Conservation (phyloP, 2,329 filamentous ascomycete species). For the Fusarium sp. region DNA sequence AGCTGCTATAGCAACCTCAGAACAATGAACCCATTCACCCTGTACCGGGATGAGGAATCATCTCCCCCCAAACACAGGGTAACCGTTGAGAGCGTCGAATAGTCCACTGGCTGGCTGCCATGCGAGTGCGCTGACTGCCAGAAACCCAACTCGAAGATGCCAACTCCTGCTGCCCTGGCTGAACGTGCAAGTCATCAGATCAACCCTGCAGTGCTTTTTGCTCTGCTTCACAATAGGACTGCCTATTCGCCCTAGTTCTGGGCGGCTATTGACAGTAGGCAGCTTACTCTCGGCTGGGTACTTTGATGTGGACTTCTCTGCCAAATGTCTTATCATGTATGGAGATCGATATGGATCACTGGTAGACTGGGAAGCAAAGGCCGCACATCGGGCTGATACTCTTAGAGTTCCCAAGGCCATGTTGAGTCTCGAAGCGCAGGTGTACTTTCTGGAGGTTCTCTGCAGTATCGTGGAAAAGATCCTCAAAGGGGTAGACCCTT, state of each 20-base stretch:
- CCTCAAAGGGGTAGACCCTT: background rate
- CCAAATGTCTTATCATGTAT: background rate
- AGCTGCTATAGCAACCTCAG: background rate
- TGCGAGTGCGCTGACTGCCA: background rate
- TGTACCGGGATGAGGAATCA: too few relatives aligned
- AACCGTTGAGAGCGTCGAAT: too few relatives aligned
- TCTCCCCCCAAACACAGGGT: too few relatives aligned
- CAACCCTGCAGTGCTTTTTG: fast-evolving
- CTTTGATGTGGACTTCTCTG: background rate
- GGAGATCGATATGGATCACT: fast-evolving
- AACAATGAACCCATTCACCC: too few relatives aligned
- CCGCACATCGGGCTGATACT: fast-evolving
- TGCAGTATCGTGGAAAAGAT: background rate
- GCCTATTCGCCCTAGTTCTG: background rate
- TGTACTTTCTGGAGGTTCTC: fast-evolving
- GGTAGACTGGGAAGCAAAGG: background rate
- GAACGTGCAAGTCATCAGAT: fast-evolving
- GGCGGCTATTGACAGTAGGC: fast-evolving
- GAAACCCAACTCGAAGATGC: fast-evolving
- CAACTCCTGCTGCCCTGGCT: background rate
- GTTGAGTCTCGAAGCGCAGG: fast-evolving
- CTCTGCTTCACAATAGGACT: fast-evolving
- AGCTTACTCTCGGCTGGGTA: fast-evolving
- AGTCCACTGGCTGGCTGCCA: too few relatives aligned
- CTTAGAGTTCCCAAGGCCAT: background rate